phyloP scores from a whole-genome alignment of 495 filamentous ascomycete species.

The Penicillium riverlandense region DNA sequence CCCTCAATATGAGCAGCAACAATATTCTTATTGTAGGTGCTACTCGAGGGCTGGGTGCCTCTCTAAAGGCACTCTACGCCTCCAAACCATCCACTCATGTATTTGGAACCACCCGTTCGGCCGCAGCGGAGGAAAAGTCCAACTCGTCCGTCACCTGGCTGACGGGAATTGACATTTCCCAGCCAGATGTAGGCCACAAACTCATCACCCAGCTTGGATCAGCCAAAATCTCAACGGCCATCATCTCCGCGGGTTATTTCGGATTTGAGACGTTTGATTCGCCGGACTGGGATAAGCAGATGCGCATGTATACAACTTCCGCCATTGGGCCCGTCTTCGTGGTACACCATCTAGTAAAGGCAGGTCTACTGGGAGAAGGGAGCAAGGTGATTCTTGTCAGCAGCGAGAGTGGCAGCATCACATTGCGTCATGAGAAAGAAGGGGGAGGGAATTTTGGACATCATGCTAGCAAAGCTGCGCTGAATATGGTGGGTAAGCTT shows the following conservation, averaged over 20 bases:
- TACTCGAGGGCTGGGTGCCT: slow-evolving; percentile 58
- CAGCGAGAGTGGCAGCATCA: slow-evolving; percentile 62
- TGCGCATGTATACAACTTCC: slow-evolving; percentile 65
- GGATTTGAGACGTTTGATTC: slow-evolving; percentile 53
- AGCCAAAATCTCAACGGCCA: slow-evolving; percentile 45
- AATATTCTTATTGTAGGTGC: slow-evolving; percentile 58
- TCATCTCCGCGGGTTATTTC: slow-evolving; percentile 66
- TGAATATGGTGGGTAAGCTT: slow-evolving; percentile 71
- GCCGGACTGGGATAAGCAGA: slow-evolving; percentile 58
- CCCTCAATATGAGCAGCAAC: slow-evolving; percentile 1
- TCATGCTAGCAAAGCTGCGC: slow-evolving; percentile 63
- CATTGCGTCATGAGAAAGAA: slow-evolving; percentile 57
- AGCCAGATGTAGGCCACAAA: slow-evolving; percentile 48
- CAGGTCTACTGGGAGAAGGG: slow-evolving; percentile 38
- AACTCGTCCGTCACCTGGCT: slow-evolving; percentile 39
- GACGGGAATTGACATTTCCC: slow-evolving; percentile 46
- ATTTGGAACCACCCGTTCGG: slow-evolving; percentile 53
- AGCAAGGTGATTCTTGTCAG: slow-evolving; percentile 60
- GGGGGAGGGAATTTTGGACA: slow-evolving; percentile 69
- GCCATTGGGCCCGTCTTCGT: slow-evolving; percentile 62
- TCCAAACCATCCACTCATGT: slow-evolving; percentile 39
- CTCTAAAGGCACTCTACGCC: slow-evolving; percentile 53
- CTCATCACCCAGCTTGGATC: slow-evolving; percentile 38
- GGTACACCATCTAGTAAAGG: slow-evolving; percentile 52
- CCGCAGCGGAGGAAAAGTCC: slow-evolving; percentile 14